These are phyloP conservation scores for Cordyceps farinosa DNA, from an alignment of 2,329 filamentous ascomycete genomes.

Conservation along the genomic window DNA sequence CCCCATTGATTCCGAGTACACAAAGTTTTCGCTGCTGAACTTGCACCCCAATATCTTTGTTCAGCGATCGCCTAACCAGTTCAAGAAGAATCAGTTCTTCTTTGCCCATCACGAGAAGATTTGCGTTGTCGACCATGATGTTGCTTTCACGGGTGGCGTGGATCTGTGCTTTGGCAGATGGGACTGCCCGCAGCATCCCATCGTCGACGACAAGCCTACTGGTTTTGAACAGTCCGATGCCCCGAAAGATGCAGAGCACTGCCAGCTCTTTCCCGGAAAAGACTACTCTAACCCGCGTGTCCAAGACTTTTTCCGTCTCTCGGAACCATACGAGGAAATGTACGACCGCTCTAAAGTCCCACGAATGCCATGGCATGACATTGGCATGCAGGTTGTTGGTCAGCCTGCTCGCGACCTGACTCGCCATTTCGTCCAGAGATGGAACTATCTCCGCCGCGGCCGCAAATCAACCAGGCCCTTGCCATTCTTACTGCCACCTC, in stretches of 20 bases:
- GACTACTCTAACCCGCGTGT: constrained; percentile 97
- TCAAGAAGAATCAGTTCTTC: constrained; percentile 99
- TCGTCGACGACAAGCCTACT: constrained; percentile 90
- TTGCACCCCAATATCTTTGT: constrained; percentile 96
- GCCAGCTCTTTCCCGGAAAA: constrained; percentile 94
- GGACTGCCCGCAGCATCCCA: constrained; percentile 90
- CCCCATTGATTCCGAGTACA: constrained; percentile 97
- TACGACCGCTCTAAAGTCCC: constrained; percentile 87
- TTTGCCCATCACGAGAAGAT: constrained; percentile 99
- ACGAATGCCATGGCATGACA: constrained; percentile 98
- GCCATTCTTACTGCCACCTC: constrained; percentile 87
- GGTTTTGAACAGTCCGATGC: constrained; percentile 76
- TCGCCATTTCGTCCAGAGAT: constrained; percentile 93
- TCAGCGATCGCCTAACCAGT: constrained; percentile 92
- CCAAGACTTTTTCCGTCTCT: constrained; percentile 88
- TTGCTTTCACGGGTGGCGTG: constrained; percentile 92
- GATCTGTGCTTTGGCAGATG: constrained; percentile 96
- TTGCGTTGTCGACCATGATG: constrained; percentile 92
- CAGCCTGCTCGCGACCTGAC: constrained; percentile 93
- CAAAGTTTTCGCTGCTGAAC: constrained; percentile 92
- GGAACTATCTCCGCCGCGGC: constrained; percentile 94
- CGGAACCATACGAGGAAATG: constrained; percentile 98
- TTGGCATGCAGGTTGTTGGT: constrained; percentile 95
- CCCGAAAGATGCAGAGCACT: constrained; percentile 88
- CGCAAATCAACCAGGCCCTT: constrained; percentile 91